A percentile compares a stretch with the other conserved stretches of the same genome.
phyloP scores from a whole-genome alignment of 768 basidiomycete genomes.

The Leccinum pellstonianum region DNA sequence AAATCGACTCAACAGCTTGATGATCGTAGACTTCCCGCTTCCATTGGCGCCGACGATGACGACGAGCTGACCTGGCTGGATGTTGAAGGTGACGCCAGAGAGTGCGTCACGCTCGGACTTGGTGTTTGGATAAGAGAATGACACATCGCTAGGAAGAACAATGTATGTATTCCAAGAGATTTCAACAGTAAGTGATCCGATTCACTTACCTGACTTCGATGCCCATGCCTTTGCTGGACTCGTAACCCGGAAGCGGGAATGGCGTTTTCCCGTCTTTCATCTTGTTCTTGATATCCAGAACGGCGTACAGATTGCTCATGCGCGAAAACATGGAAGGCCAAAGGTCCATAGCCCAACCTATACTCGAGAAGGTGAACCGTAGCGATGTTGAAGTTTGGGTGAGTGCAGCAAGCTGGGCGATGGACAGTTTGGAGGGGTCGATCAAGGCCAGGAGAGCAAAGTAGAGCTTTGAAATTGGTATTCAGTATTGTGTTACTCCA shows the following conservation, averaged over 20 bases:
- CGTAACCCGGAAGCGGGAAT: slow-evolving; percentile 24
- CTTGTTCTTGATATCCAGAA: slow-evolving; percentile 19
- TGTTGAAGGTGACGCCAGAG: slow-evolving; percentile 27
- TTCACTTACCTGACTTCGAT: slow-evolving; percentile 21
- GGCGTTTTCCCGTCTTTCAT: slow-evolving; percentile 27
- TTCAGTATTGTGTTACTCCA: not conserved
- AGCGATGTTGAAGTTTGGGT: slow-evolving; percentile 27
- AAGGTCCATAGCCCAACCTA: slow-evolving; percentile 4
- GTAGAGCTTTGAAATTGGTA: slow-evolving; percentile 15
- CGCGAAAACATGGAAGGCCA: slow-evolving; percentile 20
- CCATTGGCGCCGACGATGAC: slow-evolving; percentile 37
- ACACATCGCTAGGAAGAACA: slow-evolving; percentile 42
- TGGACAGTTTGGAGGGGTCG: slow-evolving; percentile 25
- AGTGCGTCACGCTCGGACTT: slow-evolving; percentile 24
- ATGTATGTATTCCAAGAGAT: too few relatives aligned
- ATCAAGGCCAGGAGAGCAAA: slow-evolving; percentile 29
- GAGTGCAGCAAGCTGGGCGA: slow-evolving; percentile 33
- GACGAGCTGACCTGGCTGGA: slow-evolving; percentile 33
- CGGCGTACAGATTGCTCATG: slow-evolving; percentile 25
- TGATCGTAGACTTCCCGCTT: slow-evolving; percentile 37
- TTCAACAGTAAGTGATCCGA: too few relatives aligned
- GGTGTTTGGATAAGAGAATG: slow-evolving; percentile 51
- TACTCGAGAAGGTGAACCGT: slow-evolving; percentile 20
- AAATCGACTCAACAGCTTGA: slow-evolving; percentile 42
- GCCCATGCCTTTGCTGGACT: slow-evolving; percentile 13